Evolutionary conservation across 352 stramenopile species (phyloP), one percentile per base, ranked within the genome.

Genomic region (Pythium aquatile): DNA sequence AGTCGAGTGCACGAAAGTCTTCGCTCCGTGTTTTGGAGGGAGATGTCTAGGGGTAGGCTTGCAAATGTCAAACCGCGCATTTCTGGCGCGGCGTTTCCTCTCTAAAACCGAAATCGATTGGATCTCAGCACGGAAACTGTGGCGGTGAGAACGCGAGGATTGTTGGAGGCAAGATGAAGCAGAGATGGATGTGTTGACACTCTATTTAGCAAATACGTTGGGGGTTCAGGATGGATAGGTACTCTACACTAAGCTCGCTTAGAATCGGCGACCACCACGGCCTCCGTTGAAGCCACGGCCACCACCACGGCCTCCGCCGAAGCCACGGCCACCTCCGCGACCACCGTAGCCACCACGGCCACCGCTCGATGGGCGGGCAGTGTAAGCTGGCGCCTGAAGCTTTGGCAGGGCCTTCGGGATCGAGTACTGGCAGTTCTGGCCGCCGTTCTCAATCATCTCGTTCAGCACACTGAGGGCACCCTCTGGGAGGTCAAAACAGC

Each of bases 401-500:
- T 90, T 87, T 0, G 90, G 87, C 29, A 97, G 59, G 44, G 68
- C 72, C 69, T 88, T 93, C 0, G 82, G 77, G 55, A 96, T 80
- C 63, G 82, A 90, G 76, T 96, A 96, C 57, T 83, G 78, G 49
- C 74, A 90, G 40, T 73, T 61, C 53, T 82, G 71, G 17, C 69
- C 76, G 44, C 75, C 72, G 24, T 82, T 74, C 49, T 95, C 86
- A 55, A 97, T 94, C 28, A 88, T 76, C 37, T 90, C 72, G 46
- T 96, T 77, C 2, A 98, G 52, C 9, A 73, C 26, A 29, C 85
- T 69, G 35, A 97, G 67, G 24, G 72, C 84, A 16, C 79, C 72
- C 16, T 84, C 71, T 0, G 88, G 87, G 33, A 98, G 70, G 59
- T 98, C 94, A 63, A 98, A 98, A 63, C 96, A 93, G 26, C 90